Conservation (phyloP, 2,329 filamentous ascomycete species). For the Neofusicoccum kwambonambiense region DNA sequence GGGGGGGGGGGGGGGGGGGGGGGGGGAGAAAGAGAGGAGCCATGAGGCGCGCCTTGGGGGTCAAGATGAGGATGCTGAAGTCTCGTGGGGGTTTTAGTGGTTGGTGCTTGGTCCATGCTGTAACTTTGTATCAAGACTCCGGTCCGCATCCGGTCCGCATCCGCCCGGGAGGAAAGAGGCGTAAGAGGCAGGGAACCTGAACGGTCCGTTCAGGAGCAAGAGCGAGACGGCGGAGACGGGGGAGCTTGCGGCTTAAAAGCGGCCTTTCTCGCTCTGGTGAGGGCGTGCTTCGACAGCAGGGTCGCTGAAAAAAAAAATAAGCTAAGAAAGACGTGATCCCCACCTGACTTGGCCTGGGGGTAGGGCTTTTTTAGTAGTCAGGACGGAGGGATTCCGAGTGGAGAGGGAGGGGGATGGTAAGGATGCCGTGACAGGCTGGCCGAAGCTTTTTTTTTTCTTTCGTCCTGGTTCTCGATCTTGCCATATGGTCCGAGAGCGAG, state of each 20-base stretch:
- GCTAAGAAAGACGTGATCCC: constrained; percentile 13
- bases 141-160: too few species aligned
- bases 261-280: background rate
- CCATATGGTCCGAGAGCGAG: background rate
- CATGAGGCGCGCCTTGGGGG: too few species aligned
- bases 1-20: too few species aligned
- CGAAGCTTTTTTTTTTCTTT: background rate
- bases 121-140: too few species aligned
- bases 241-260: background rate
- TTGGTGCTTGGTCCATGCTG: too few species aligned
- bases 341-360: constrained; percentile 4
- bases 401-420: background rate
- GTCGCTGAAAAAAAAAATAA: background rate
- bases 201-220: too few species aligned
- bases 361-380: background rate
- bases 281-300: background rate
- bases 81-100: too few species aligned
- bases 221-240: too few species aligned
- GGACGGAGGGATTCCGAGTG: background rate
- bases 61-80: too few species aligned
- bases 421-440: background rate
- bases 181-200: too few species aligned
- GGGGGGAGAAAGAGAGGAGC: too few species aligned
- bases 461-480: background rate
- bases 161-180: too few species aligned